A percentile compares a stretch with the other conserved stretches of the same genome.
These are phyloP conservation scores for Alternaria infectoria DNA, from an alignment of 2,329 filamentous ascomycete genomes.

Conservation along the genomic window DNA sequence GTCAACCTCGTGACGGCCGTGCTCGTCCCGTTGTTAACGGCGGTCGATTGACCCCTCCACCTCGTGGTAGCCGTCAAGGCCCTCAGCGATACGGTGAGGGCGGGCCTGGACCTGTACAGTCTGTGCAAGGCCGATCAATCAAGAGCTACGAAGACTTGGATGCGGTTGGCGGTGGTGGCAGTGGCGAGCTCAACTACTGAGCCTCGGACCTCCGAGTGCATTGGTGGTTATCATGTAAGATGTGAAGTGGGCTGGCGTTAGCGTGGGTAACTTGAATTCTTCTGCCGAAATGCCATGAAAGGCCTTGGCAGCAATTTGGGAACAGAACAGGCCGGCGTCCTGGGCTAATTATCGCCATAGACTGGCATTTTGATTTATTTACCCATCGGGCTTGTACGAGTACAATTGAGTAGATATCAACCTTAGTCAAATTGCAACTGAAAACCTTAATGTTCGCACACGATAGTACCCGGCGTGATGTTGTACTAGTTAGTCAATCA, in stretches of 20 bases:
- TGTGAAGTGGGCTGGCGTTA: constrained; percentile 25
- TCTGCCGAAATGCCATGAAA: constrained; percentile 18
- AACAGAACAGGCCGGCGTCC: constrained; percentile 11
- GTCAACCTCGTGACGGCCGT: constrained; percentile 47
- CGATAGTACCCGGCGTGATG: background rate
- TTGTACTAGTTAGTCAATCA: background rate
- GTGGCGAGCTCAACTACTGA: constrained; percentile 89
- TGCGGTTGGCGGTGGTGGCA: constrained; percentile 67
- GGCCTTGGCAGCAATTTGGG: constrained; percentile 7
- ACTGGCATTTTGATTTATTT: constrained; percentile 1
- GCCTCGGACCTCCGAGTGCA: background rate
- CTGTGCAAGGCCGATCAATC: constrained; percentile 87
- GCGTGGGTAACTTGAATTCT: constrained; percentile 11
- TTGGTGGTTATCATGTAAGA: constrained; percentile 10
- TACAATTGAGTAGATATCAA: constrained; percentile 6
- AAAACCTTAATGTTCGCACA: background rate
- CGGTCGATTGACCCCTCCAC: constrained; percentile 56
- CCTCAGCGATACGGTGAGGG: constrained; percentile 77
- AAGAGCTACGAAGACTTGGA: constrained; percentile 99
- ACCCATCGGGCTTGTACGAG: constrained; percentile 1
- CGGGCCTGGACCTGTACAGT: constrained; percentile 82
- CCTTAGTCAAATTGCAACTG: constrained; percentile 1
- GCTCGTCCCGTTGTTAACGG: constrained; percentile 56
- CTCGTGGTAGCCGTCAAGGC: constrained; percentile 54
- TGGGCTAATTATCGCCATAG: background rate